Conservation (phyloP, 345 rosid genomes). For the Aethionema arabicum region DNA sequence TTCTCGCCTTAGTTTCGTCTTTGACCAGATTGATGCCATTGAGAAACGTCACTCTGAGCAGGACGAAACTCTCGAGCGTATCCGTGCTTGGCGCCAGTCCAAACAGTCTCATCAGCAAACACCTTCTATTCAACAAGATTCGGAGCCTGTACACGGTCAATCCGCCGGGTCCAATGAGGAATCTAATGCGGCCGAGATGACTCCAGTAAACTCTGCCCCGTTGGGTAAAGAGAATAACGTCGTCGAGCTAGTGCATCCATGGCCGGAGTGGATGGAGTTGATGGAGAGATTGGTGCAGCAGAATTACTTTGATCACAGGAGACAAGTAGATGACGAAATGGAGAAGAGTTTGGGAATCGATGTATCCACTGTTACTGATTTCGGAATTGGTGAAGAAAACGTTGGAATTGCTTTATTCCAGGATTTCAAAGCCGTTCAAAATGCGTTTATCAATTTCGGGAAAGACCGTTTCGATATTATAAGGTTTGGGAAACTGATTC, state of each 20-base stretch:
- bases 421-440: slow-evolving; percentile 74
- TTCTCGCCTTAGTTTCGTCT: slow-evolving; percentile 83
- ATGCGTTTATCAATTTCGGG: slow-evolving; percentile 85
- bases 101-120: slow-evolving; percentile 38
- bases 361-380: slow-evolving; percentile 30
- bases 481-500: slow-evolving; percentile 51
- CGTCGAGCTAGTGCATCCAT: slow-evolving; percentile 80
- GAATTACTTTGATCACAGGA: slow-evolving; percentile 88
- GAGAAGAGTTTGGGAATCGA: slow-evolving; percentile 58
- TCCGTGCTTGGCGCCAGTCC: slow-evolving; percentile 90
- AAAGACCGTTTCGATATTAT: slow-evolving; percentile 94
- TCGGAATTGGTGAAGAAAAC: slow-evolving; percentile 32
- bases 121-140: slow-evolving; percentile 11
- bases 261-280: slow-evolving; percentile 98
- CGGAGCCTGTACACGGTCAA: slow-evolving; percentile 5
- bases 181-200: slow-evolving; percentile 18
- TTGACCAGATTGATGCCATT: slow-evolving; percentile 83
- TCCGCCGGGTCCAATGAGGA: not conserved
- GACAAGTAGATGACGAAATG: slow-evolving; percentile 58
- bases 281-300: slow-evolving; percentile 82
- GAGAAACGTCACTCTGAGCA: slow-evolving; percentile 65
- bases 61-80: slow-evolving; percentile 75
- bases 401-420: slow-evolving; percentile 54
- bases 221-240: slow-evolving; percentile 38
- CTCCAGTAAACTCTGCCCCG: slow-evolving; percentile 15